Conservation (phyloP, 495 filamentous ascomycete genomes). For the Penicillium ucsense region DNA sequence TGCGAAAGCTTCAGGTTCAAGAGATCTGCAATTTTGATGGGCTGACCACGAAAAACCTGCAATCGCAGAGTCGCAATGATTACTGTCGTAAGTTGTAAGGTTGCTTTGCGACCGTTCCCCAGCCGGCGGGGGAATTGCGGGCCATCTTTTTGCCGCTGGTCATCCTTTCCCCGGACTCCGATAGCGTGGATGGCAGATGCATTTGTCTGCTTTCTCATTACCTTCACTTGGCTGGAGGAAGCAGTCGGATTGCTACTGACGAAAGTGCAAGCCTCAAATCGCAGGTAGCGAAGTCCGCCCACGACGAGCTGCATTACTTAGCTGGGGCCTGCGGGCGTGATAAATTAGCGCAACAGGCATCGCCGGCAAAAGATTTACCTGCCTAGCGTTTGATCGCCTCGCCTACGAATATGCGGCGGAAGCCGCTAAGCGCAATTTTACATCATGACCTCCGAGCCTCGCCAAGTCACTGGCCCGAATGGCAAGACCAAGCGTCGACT, state of each 20-base stretch:
- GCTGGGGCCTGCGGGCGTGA: too few relatives aligned
- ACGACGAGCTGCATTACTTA: conserved; percentile 2
- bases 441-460: conserved; percentile 36
- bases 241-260: too few relatives aligned
- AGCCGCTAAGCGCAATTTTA: conserved; percentile 26
- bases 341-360: too few relatives aligned
- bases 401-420: conserved; percentile 26
- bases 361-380: conserved; percentile 30
- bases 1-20: too few relatives aligned
- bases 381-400: conserved; percentile 8
- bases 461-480: conserved; percentile 24
- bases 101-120: background rate
- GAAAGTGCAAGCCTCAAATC: too few relatives aligned
- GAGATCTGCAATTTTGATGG: too few relatives aligned
- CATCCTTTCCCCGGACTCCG: conserved; percentile 11
- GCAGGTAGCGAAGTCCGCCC: background rate
- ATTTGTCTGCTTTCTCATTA: too few relatives aligned
- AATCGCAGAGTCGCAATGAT: too few relatives aligned
- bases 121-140: background rate
- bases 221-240: too few relatives aligned
- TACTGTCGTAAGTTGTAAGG: too few relatives aligned
- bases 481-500: conserved; percentile 28
- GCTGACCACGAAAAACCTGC: too few relatives aligned
- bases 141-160: background rate
- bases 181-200: background rate